phyloP scores from a whole-genome alignment of 345 rosid species.

The Iberis pinnata region DNA sequence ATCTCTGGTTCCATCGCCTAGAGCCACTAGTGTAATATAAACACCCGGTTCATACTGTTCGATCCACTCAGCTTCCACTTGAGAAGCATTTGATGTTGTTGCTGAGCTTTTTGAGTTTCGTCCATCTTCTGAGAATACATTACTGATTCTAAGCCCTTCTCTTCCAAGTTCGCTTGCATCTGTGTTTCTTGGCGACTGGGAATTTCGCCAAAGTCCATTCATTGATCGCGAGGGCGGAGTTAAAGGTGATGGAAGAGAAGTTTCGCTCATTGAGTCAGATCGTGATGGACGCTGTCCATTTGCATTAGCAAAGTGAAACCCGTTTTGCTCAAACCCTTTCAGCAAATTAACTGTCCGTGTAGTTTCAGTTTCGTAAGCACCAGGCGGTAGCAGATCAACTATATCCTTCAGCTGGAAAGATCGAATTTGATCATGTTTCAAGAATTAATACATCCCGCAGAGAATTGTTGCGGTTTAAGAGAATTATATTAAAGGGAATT shows the following conservation, averaged over 20 bases:
- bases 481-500: conserved; percentile 1
- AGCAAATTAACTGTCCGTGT: conserved; percentile 37
- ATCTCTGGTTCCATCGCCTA: conserved; percentile 94
- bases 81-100: conserved; percentile 36
- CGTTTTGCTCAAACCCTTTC: conserved; percentile 66
- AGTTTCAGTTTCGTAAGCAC: conserved; percentile 53
- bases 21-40: conserved; percentile 73
- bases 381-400: conserved; percentile 74
- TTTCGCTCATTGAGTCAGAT: conserved; percentile 48
- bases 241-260: conserved; percentile 44
- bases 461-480: not conserved
- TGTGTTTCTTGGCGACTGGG: conserved; percentile 39
- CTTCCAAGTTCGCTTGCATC: conserved; percentile 34
- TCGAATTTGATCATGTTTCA: not conserved
- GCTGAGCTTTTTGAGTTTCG: conserved; percentile 47
- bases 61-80: conserved; percentile 85
- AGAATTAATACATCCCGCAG: not conserved
- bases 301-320: conserved; percentile 43
- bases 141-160: conserved; percentile 35
- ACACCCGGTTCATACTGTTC: conserved; percentile 96
- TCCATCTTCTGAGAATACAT: conserved; percentile 40
- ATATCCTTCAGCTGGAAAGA: conserved; percentile 76
- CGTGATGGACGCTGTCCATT: conserved; percentile 60
- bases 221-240: conserved; percentile 30
- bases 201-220: conserved; percentile 38